phyloP scores from a whole-genome alignment of 2,329 filamentous ascomycete genomes.

The Neonectria sp. region DNA sequence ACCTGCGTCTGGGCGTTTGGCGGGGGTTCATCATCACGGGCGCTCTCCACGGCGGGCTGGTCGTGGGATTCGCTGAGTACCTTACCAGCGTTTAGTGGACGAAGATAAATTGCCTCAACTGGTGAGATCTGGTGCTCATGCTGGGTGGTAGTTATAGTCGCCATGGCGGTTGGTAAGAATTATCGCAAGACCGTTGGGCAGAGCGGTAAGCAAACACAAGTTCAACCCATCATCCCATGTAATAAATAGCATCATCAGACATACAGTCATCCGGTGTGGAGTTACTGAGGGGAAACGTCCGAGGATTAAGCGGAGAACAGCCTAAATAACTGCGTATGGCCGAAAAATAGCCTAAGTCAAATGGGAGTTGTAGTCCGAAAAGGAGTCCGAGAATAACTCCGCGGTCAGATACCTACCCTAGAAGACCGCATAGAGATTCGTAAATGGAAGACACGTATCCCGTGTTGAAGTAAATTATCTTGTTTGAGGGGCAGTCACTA shows the following conservation, averaged over 20 bases:
- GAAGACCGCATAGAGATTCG: too few relatives aligned
- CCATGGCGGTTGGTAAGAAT: neutral
- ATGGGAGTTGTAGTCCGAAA: neutral
- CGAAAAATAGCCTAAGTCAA: neutral
- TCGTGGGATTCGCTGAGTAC: neutral
- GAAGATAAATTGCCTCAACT: slow-evolving; percentile 16
- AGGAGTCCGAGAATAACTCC: slow-evolving; percentile 2
- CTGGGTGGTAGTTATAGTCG: slow-evolving; percentile 1
- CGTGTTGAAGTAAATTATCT: too few relatives aligned
- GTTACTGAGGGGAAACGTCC: neutral
- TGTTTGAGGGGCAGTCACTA: too few relatives aligned
- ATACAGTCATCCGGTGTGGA: neutral
- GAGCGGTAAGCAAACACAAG: neutral
- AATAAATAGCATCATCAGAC: neutral
- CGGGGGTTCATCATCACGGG: slow-evolving; percentile 40
- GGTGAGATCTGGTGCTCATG: neutral
- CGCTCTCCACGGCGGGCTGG: slow-evolving; percentile 19
- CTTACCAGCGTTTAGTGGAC: neutral
- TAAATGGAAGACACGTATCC: too few relatives aligned
- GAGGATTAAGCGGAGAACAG: neutral
- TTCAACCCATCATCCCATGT: neutral
- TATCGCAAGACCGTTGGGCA: neutral
- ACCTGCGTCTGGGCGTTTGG: slow-evolving; percentile 45
- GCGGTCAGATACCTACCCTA: neutral
- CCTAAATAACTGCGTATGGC: neutral